Evolutionary conservation across 2,329 filamentous ascomycete genomes (phyloP), one percentile per base, ranked within the genome.

Genomic region (Rosellinia necatrix): DNA sequence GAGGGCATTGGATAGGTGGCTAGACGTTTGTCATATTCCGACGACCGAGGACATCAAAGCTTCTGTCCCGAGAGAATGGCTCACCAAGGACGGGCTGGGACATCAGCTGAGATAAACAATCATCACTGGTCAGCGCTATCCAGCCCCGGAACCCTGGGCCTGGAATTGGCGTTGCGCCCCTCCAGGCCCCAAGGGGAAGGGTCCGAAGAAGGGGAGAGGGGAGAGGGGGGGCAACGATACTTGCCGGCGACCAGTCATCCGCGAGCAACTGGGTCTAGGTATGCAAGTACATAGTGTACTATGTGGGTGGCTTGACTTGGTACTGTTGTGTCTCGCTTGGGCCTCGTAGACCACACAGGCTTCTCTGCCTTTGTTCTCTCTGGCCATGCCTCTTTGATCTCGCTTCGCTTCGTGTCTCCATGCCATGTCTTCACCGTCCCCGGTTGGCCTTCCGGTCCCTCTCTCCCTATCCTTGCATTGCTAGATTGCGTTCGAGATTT

Each of bases 21-120:
- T n/a, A 25, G 22, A n/a, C n/a, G 32, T 53, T 8, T 29, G 47
- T 38, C 44, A 37, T 27, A 10, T 34, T 40, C 17, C 25, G 21
- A 41, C 19, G 27, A 55, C 41, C 25, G 24, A 53, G 17, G 32
- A 52, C 48, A 49, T 27, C 34, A 46, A 7, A 29, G 43, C 32
- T 47, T 40, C 22, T 44, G 55, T 56, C 60, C 60, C 60, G 58
- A 49, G 38, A 59, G 55, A 48, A 46, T 51, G 60, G 60, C 51
- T 63, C 60, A 48, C 58, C 60, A 61, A 63, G 60, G 17, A 57
- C 47, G 43, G 47, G 38, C 55, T 44, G 48, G 37, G 47, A 42
- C 60, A 46, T 41, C 44, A 41, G 35, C 30, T 49, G 29, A 42
- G 47, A 40, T 40, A 46, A 27, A 35, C 25, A 46, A 17, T 46